A percentile compares a stretch with the other conserved stretches of the same genome.
Conservation (phyloP, 352 stramenopile species). For the Aphanomyces stellatus region DNA sequence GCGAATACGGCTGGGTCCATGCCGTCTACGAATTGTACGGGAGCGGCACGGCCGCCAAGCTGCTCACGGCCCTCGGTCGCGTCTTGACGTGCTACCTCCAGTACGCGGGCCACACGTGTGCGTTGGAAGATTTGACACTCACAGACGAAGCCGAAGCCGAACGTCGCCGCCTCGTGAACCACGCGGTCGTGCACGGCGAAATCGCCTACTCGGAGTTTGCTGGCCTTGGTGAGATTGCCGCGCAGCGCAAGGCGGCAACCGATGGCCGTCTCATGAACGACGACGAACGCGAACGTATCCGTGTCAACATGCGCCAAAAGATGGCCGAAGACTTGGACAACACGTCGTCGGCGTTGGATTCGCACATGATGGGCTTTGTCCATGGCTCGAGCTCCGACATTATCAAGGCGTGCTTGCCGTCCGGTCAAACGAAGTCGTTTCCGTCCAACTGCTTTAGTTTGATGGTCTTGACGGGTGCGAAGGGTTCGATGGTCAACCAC, state of each 20-base stretch:
- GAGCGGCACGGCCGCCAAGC: conserved; percentile 65
- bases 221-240: conserved; percentile 57
- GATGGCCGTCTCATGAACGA: conserved; percentile 73
- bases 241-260: conserved; percentile 32
- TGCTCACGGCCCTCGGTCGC: conserved; percentile 76
- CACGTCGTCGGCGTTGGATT: conserved; percentile 74
- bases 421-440: conserved; percentile 96
- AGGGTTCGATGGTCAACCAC: conserved; percentile 99
- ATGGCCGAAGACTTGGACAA: conserved; percentile 60
- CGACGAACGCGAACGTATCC: conserved; percentile 53
- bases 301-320: conserved; percentile 62
- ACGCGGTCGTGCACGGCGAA: conserved; percentile 72
- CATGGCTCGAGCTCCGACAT: conserved; percentile 93
- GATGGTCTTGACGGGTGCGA: conserved; percentile 99
- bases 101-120: conserved; percentile 97
- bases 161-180: conserved; percentile 81
- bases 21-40: conserved; percentile 91
- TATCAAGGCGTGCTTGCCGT: conserved; percentile 98
- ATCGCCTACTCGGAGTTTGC: conserved; percentile 82
- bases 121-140: conserved; percentile 98
- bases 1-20: conserved; percentile 97
- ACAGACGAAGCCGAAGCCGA: conserved; percentile 89
- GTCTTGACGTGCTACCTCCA: conserved; percentile 98
- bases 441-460: conserved; percentile 98
- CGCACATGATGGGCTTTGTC: conserved; percentile 86